phyloP scores from a whole-genome alignment of 495 filamentous ascomycete genomes.

The Darksidea phi region DNA sequence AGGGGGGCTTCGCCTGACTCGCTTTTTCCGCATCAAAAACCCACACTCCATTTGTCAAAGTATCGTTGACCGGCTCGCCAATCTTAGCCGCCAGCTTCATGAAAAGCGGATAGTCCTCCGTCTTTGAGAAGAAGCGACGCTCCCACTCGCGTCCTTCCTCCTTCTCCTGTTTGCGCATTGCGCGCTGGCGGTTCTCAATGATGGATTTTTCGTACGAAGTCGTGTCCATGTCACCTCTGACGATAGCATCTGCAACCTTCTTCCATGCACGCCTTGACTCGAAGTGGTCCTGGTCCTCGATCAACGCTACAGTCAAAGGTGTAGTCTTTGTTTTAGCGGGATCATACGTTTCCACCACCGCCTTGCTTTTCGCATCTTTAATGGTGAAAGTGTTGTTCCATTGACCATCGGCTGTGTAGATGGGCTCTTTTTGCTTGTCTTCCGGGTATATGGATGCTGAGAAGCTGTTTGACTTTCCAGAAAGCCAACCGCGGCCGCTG shows the following conservation, averaged over 20 bases:
- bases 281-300: constrained; percentile 80
- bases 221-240: constrained; percentile 76
- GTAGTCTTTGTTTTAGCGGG: constrained; percentile 61
- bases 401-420: constrained; percentile 86
- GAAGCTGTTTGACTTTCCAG: constrained; percentile 93
- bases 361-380: constrained; percentile 68
- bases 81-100: constrained; percentile 56
- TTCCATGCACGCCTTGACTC: constrained; percentile 88
- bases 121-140: constrained; percentile 73
- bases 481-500: constrained; percentile 87
- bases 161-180: constrained; percentile 77
- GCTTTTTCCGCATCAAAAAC: constrained; percentile 71
- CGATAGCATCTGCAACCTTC: constrained; percentile 77
- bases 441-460: constrained; percentile 73
- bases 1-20: constrained; percentile 46
- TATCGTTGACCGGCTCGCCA: constrained; percentile 57
- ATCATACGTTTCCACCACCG: constrained; percentile 67
- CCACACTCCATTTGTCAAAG: constrained; percentile 89
- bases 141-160: constrained; percentile 77
- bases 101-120: constrained; percentile 57
- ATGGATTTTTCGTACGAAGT: constrained; percentile 76
- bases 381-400: constrained; percentile 87
- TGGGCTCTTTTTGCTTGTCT: constrained; percentile 71
- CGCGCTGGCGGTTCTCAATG: constrained; percentile 88
- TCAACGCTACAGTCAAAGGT: constrained; percentile 66